Base-by-base conservation (phyloP, 805 yeast genomes). In the Starmera caribaea region DNA sequence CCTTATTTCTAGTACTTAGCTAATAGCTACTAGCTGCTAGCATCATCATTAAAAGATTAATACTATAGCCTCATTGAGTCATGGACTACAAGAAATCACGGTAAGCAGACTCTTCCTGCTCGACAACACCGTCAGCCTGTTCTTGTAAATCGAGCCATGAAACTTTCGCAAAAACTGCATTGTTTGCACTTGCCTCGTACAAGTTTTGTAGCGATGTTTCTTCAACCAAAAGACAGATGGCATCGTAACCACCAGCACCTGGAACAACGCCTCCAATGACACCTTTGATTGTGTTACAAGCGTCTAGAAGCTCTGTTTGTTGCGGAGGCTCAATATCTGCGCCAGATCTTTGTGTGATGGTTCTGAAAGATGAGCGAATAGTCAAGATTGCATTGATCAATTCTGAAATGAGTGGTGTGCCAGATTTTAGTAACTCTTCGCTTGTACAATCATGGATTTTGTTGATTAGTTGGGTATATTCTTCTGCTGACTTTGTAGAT, bases 221-320 rank as follows among this genome's bases (percentile, higher is more conserved):
- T 2, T 73, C 67, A 3, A 81, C 80, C 24, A 92, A 59, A 24
- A 90, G 52, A 41, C 94, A 74, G 15, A 92, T 74, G 1, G 98
- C 98, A 64, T 92, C 98, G 55, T 79, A 83, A 0, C 98, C 98
- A 24, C 98, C 98, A 0, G 98, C 98, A 2, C 98, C 98, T 0
- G 98, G 98, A 4, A 92, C 95, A 29, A 92, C 89, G n/a, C 96
- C 97, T 0, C 96, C 95, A 15, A 90, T 49, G 27, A 87, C 92
- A 13, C 98, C 98, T 0, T 65, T 65, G 16, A 85, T 54, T 8
- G 58, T 47, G 32, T 69, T 57, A 42, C 83, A 76, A 14, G 64
- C 57, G 52, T 90, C 76, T 8, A 92, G 62, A 6, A 92, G 65
- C 2, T 48, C 43, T 0, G 96, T 84, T 59, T 92, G 98, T 16